Percentiles rank a stretch among this genome's conserved stretches.
Evolutionary conservation across 129 eudicot genomes (phyloP).

Genomic region (Tanacetum coccineum): DNA sequence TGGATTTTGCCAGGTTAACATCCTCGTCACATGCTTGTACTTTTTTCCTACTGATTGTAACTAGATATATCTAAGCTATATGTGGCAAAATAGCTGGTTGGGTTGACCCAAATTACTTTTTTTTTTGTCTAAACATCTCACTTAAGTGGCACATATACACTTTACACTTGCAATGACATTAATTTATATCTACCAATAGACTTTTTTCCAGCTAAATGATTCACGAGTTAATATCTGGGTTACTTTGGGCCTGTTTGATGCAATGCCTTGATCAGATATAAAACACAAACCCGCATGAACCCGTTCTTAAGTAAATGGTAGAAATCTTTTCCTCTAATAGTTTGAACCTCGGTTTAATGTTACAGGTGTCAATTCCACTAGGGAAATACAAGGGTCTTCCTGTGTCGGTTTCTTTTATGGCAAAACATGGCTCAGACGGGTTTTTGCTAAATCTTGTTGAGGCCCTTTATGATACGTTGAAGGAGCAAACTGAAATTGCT

Average conservation of each 20-base stretch:
- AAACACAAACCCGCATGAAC: neutral
- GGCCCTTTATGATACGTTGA: conserved; percentile 36
- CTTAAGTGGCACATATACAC: too few species aligned
- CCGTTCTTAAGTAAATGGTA: neutral
- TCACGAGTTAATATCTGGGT: too few species aligned
- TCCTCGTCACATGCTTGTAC: neutral
- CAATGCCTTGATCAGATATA: too few species aligned
- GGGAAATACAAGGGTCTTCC: conserved; percentile 78
- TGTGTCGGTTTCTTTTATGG: conserved; percentile 80
- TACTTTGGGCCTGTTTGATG: too few species aligned
- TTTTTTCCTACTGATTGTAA: neutral
- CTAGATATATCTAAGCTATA: conserved; percentile 5
- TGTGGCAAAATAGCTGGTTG: neutral
- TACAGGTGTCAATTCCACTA: conserved; percentile 75
- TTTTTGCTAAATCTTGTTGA: conserved; percentile 68
- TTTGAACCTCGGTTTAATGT: conserved; percentile 2
- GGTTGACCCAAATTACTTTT: neutral
- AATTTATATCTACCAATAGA: too few species aligned
- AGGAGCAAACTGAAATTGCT: conserved; percentile 39
- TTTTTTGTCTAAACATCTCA: neutral
- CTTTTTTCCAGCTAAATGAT: too few species aligned
- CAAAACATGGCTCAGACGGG: conserved; percentile 86
- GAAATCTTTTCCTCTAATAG: neutral
- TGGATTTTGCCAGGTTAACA: conserved; percentile 89
- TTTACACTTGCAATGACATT: too few species aligned